phyloP scores from a whole-genome alignment of 2,329 filamentous ascomycete species.

The Fusarium brachygibbosum region DNA sequence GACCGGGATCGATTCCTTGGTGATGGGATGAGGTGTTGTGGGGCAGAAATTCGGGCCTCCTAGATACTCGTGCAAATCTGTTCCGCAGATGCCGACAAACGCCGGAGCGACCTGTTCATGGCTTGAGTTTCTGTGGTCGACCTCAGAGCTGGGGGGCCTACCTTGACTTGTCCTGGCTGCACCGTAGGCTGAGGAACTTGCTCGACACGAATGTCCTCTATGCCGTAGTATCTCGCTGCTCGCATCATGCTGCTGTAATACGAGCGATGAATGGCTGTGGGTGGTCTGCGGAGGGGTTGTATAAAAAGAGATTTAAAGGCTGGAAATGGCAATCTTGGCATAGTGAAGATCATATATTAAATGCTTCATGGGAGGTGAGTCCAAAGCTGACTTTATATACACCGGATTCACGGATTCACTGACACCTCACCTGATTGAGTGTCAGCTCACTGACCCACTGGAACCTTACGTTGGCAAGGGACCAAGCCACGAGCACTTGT shows the following conservation, averaged over 20 bases:
- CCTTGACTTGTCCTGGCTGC: constrained; percentile 63
- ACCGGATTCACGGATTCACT: background rate
- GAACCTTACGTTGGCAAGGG: background rate
- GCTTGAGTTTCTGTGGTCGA: background rate
- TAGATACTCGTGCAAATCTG: constrained; percentile 52
- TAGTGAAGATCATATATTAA: background rate
- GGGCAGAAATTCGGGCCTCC: constrained; percentile 54
- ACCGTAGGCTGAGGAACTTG: constrained; percentile 62
- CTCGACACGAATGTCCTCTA: constrained; percentile 68
- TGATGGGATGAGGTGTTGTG: constrained; percentile 70
- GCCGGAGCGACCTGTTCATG: constrained; percentile 46
- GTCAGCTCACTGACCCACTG: constrained; percentile 39
- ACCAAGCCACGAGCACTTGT: constrained; percentile 1
- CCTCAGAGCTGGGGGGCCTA: background rate
- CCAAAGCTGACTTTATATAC: constrained; percentile 28
- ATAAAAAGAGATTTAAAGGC: constrained; percentile 4
- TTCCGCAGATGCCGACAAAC: constrained; percentile 66
- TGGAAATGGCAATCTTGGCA: constrained; percentile 1
- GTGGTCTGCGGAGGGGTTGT: constrained; percentile 1
- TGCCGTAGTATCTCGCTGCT: constrained; percentile 68
- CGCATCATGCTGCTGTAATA: constrained; percentile 62
- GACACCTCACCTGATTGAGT: constrained; percentile 22
- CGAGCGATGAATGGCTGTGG: constrained; percentile 2
- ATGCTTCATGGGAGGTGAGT: background rate
- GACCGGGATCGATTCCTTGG: constrained; percentile 68